Base-by-base conservation (phyloP, 495 filamentous ascomycete genomes). In the Gamarada debralockiae region DNA sequence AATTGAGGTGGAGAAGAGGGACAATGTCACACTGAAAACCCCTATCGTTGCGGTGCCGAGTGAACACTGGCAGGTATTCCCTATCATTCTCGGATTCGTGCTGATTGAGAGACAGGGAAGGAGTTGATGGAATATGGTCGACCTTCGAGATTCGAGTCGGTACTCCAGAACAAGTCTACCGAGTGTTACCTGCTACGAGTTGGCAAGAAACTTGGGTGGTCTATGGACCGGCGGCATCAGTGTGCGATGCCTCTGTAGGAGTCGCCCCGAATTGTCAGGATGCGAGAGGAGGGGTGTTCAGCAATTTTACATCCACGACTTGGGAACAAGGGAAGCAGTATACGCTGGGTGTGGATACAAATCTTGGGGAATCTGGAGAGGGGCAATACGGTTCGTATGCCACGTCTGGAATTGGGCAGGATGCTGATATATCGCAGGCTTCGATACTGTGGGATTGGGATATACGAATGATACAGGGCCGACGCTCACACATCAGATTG, bases 371-470 rank as follows among this genome's bases (percentile, higher is more conserved):
- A 14, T 17, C 22, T 8, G 56, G 52, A 8, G 46, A 50, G 6
- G 55, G 55, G 7, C 25, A 56, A 53, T 58, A 58, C 40, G 55
- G 55, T 61, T 39, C 14, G 45, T 33, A 5, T 29, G 27, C 10
- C 10, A 29, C 10, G n/a, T 50, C 21, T 5, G 48, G 3, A 61
- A 61, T 36, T 64, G 64, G 40, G 24, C 55, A 22, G 29, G 64
- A 52, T 61, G 59, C 4, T 66, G 68, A 44, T 53, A 52, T 3
- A 62, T 39, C n/a, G 75, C 70, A 59, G 79, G 76, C 7, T 71
- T 73, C 41, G 80, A 84, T 52, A 76, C 70, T 7, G 53, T 83
- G n/a, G 72, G 73, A 18, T 44, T 83, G 13, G 72, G 73, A 43
- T 58, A 48, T 45, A 43, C 21, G 8, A 51, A 52, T 34, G 20